Base-by-base conservation (phyloP, 495 filamentous ascomycete species). In the Xylona heveae region DNA sequence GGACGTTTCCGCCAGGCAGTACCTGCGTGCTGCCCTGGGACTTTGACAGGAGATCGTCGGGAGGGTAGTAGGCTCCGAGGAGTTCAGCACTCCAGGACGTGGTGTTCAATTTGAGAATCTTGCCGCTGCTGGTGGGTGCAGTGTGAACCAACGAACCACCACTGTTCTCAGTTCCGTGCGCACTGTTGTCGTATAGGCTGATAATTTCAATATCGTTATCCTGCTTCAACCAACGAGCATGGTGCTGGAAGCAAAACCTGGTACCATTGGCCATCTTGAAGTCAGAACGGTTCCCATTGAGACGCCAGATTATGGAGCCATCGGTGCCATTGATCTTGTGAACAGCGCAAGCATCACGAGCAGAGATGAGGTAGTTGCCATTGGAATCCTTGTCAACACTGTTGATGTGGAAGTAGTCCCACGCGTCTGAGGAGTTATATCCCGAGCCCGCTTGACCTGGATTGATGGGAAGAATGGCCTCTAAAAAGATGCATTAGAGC, bases 211-310 rank as follows among this genome's bases (percentile, higher is more conserved):
- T 15, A 10, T 33, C 25, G 20, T 30, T 45, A 10, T 43, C 13
- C 13, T 25, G 8, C 13, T 7, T 8, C 7, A 8, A 42, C 53
- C 54, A 55, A 28, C 62, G 55, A 14, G 61, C 63, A 32, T 67
- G 52, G 38, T 67, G 64, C 41, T 69, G 64, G 55, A 57, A 67
- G 24, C 48, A 40, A 31, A 68, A 64, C 28, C 52, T 52, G 1
- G 57, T 61, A 6, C 55, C 59, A 8, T 36, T 19, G 0, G 47
- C 35, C 25, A 64, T 57, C 3, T 34, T 33, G 34, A 66, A 70
- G 7, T 52, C 41, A 31, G 59, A 64, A 2, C 47, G 25, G 20
- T 50, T 54, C 5, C 52, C 60, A 20, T 55, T 58, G 0, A 62
- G 41, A 0, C 43, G 48, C 62, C 59, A 63, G n/a, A 54, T 38